Conservation (phyloP, 2,329 filamentous ascomycete species). For the Magnaporthiopsis incrustans region DNA sequence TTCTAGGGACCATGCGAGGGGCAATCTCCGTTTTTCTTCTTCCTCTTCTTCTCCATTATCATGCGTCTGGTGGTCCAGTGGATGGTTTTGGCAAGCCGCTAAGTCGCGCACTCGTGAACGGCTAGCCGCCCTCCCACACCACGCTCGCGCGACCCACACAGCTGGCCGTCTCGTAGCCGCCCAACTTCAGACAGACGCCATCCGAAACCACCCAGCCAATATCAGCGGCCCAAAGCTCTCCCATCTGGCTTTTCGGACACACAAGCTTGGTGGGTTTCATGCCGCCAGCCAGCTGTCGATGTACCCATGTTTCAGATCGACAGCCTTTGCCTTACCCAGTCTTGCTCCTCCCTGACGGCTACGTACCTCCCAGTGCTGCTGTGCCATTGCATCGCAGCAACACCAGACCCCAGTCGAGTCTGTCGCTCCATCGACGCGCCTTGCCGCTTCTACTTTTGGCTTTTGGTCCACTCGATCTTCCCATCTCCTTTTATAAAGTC, state of each 20-base stretch:
- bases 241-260: conserved; percentile 40
- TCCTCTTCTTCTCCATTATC: background rate
- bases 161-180: conserved; percentile 32
- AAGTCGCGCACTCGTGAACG: background rate
- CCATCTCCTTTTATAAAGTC: conserved; percentile 24
- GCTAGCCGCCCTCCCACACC: conserved; percentile 8
- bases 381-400: conserved; percentile 3
- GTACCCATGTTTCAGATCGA: conserved; percentile 26
- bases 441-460: conserved; percentile 16
- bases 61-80: background rate
- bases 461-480: conserved; percentile 8
- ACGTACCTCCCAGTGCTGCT: background rate
- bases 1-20: background rate
- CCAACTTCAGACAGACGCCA: conserved; percentile 41
- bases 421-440: conserved; percentile 1
- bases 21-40: background rate
- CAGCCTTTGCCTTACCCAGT: conserved; percentile 16
- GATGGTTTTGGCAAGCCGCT: background rate
- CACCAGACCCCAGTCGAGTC: background rate
- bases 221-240: conserved; percentile 32
- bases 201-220: conserved; percentile 39
- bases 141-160: conserved; percentile 10
- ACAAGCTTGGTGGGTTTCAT: conserved; percentile 46
- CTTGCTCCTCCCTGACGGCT: background rate
- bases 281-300: conserved; percentile 24